These are phyloP conservation scores for Suillus weaverae DNA, from an alignment of 768 basidiomycete genomes.

Conservation along the genomic window DNA sequence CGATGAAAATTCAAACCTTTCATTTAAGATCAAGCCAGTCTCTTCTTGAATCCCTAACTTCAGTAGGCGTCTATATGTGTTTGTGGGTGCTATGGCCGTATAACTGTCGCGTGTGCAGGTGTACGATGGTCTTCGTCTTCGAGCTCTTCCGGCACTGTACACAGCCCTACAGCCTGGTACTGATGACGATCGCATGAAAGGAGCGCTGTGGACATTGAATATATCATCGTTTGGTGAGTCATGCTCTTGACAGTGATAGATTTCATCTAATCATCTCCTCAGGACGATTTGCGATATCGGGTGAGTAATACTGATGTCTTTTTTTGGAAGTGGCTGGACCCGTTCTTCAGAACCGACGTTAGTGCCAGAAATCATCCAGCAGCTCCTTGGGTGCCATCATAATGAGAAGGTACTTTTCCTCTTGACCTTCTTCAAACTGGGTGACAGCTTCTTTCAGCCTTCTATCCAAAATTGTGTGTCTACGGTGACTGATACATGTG, in stretches of 20 bases:
- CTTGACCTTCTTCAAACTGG: neutral
- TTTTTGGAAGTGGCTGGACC: neutral
- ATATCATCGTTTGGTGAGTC: slow-evolving; percentile 55
- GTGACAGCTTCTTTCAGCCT: slow-evolving; percentile 41
- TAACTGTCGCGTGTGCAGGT: slow-evolving; percentile 36
- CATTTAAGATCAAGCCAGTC: slow-evolving; percentile 38
- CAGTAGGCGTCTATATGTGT: slow-evolving; percentile 2
- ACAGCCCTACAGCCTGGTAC: slow-evolving; percentile 61
- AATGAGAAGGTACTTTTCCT: slow-evolving; percentile 69
- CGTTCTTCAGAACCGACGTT: slow-evolving; percentile 57
- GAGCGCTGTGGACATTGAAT: slow-evolving; percentile 79
- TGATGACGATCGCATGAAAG: slow-evolving; percentile 92
- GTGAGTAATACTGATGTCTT: slow-evolving; percentile 24
- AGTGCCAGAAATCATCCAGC: slow-evolving; percentile 55
- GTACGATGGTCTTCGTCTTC: slow-evolving; percentile 67
- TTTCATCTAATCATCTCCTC: slow-evolving; percentile 8
- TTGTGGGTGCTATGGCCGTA: neutral
- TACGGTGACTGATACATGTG: slow-evolving; percentile 67
- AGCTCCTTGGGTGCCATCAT: slow-evolving; percentile 71
- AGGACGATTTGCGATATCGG: slow-evolving; percentile 45
- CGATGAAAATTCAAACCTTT: slow-evolving; percentile 3
- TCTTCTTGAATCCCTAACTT: slow-evolving; percentile 32
- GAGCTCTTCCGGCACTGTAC: slow-evolving; percentile 61
- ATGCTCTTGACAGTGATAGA: neutral
- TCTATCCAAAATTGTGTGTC: slow-evolving; percentile 77